Percentiles rank a stretch among this genome's conserved stretches.
Evolutionary conservation across 371 early-diverging fungal species (phyloP).

Genomic region (Syncephalastrum contaminatum): DNA sequence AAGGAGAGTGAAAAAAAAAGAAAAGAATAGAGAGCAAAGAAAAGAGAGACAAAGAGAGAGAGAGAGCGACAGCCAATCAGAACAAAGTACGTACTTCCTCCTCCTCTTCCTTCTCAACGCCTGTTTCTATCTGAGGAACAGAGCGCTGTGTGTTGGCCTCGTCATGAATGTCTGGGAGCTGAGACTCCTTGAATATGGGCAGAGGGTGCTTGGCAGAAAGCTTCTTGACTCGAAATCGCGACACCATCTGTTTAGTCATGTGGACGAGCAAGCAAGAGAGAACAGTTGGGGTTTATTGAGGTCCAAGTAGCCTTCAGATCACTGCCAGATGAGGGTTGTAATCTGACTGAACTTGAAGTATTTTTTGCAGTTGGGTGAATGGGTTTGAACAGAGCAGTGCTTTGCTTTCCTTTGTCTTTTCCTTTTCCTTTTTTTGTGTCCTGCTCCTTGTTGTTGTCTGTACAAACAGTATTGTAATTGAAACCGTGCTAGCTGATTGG

Average conservation of each 20-base stretch:
- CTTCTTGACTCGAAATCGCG: slow-evolving; percentile 62
- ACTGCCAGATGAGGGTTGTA: too few relatives aligned
- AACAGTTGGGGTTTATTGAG: background rate
- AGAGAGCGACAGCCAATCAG: slow-evolving; percentile 14
- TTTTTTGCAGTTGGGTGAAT: too few relatives aligned
- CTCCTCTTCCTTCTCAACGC: slow-evolving; percentile 93
- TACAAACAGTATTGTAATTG: too few relatives aligned
- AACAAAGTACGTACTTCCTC: slow-evolving; percentile 54
- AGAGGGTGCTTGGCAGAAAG: slow-evolving; percentile 63
- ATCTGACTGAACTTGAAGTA: too few relatives aligned
- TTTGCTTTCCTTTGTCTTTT: too few relatives aligned
- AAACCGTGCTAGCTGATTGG: too few relatives aligned
- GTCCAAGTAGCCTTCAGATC: too few relatives aligned
- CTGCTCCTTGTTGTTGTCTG: too few relatives aligned
- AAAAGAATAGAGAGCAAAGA: slow-evolving; percentile 7
- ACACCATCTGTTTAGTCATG: slow-evolving; percentile 33
- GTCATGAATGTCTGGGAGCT: slow-evolving; percentile 60
- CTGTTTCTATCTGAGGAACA: slow-evolving; percentile 73
- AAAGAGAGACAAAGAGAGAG: background rate
- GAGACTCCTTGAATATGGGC: slow-evolving; percentile 55
- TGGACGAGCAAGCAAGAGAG: slow-evolving; percentile 1
- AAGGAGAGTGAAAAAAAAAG: background rate
- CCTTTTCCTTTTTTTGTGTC: too few relatives aligned
- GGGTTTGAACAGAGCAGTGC: too few relatives aligned
- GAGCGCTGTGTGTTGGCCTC: slow-evolving; percentile 61